A percentile compares a stretch with the other conserved stretches of the same genome.
Conservation (phyloP, 257 asterid genomes). For the Nicotiana paniculata region DNA sequence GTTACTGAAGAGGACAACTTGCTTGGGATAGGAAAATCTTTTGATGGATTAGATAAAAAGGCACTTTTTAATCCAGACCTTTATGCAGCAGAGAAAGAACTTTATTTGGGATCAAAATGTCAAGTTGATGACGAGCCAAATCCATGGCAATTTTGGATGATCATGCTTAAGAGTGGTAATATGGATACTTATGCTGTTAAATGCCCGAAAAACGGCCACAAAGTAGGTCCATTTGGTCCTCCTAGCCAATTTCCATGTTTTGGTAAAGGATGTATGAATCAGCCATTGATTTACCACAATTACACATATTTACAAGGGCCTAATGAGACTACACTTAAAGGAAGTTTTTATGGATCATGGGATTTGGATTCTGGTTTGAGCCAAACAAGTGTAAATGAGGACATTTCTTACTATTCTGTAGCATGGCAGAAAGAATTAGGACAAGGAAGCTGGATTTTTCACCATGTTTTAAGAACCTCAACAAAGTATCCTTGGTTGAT, state of each 20-base stretch:
- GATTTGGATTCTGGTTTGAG: conserved; percentile 37
- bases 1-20: conserved; percentile 55
- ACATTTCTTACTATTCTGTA: conserved; percentile 52
- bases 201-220: conserved; percentile 65
- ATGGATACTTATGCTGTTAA: conserved; percentile 73
- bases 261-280: conserved; percentile 78
- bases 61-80: conserved; percentile 37
- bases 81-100: conserved; percentile 64
- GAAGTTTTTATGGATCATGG: conserved; percentile 75
- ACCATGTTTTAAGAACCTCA: conserved; percentile 60
- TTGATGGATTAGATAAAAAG: conserved; percentile 32
- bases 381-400: conserved; percentile 10
- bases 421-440: conserved; percentile 76
- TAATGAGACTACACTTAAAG: conserved; percentile 34
- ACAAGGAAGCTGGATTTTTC: conserved; percentile 71
- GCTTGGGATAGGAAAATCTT: conserved; percentile 51
- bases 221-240: conserved; percentile 46
- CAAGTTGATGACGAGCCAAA: conserved; percentile 54
- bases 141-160: conserved; percentile 96
- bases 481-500: conserved; percentile 79
- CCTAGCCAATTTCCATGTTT: conserved; percentile 57
- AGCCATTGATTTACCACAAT: conserved; percentile 62
- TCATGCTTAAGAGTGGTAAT: conserved; percentile 79
- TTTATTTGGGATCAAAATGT: conserved; percentile 60
- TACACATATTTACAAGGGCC: conserved; percentile 53